Percentiles rank a stretch among this genome's conserved stretches.
phyloP scores from a whole-genome alignment of 2,329 filamentous ascomycete species.

The Plectosphaerella plurivora region DNA sequence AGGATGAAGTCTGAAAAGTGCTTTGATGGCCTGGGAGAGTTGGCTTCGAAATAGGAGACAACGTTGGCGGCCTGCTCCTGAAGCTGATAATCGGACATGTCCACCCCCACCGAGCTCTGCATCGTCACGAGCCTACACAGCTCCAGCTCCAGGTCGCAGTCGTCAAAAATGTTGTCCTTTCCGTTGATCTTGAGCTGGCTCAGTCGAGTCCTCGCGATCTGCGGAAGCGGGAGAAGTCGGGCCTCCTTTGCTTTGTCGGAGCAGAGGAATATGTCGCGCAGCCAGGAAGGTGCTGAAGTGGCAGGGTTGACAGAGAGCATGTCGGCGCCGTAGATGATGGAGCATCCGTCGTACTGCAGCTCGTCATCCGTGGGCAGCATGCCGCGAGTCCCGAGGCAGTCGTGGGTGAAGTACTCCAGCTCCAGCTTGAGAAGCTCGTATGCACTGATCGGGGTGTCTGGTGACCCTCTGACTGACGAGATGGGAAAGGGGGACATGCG shows the following conservation, averaged over 20 bases:
- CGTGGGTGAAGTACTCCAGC: conserved; percentile 22
- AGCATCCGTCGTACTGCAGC: conserved; percentile 19
- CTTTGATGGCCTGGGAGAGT: conserved; percentile 5
- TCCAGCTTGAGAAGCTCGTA: conserved; percentile 32
- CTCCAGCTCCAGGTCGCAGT: conserved; percentile 18
- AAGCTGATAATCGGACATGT: conserved; percentile 10
- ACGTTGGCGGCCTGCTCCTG: conserved; percentile 12
- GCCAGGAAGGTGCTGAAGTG: conserved; percentile 14
- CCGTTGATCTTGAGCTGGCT: conserved; percentile 19
- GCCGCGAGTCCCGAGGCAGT: conserved; percentile 14
- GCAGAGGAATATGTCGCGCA: conserved; percentile 18
- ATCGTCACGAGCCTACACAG: conserved; percentile 3
- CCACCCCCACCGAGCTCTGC: conserved; percentile 2
- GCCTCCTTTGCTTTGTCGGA: conserved; percentile 12
- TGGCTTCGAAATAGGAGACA: conserved; percentile 6
- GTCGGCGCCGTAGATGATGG: conserved; percentile 21
- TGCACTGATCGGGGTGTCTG: conserved; percentile 16
- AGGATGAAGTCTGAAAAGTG: conserved; percentile 6
- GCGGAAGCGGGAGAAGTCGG: conserved; percentile 16
- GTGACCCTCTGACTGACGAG: conserved; percentile 4
- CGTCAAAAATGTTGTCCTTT: conserved; percentile 20
- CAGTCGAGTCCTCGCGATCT: conserved; percentile 13
- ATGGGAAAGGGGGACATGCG: conserved; percentile 2
- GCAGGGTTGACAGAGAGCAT: conserved; percentile 4
- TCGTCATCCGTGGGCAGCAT: conserved; percentile 12